phyloP scores from a whole-genome alignment of 768 basidiomycete species.

The Coprinellus aureogranulatus region DNA sequence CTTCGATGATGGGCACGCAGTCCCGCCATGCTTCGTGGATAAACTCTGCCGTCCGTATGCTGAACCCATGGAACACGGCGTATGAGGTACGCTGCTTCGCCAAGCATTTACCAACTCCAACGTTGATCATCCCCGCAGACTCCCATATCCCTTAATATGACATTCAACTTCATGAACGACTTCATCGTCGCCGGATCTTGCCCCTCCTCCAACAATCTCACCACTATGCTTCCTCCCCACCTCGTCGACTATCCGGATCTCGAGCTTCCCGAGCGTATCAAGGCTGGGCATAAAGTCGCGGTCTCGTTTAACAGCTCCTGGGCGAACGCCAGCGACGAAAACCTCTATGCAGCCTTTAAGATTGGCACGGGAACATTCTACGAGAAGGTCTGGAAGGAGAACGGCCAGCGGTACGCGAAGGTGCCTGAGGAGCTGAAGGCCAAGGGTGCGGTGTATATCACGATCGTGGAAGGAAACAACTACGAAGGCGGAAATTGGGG shows the following conservation, averaged over 20 bases:
- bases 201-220: neutral
- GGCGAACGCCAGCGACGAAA: constrained; percentile 5
- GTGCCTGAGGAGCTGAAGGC: constrained; percentile 39
- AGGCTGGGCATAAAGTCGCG: neutral
- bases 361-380: neutral
- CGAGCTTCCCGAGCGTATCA: constrained; percentile 16
- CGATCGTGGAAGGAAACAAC: constrained; percentile 36
- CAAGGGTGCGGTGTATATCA: constrained; percentile 50
- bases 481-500: constrained; percentile 10
- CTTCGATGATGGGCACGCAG: constrained; percentile 61
- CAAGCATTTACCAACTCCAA: constrained; percentile 32
- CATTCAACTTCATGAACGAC: constrained; percentile 34
- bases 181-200: constrained; percentile 24
- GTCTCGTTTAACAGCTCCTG: neutral
- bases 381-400: constrained; percentile 2
- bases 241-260: neutral
- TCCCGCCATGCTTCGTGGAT: constrained; percentile 65
- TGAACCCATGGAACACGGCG: constrained; percentile 54
- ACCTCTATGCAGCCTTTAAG: constrained; percentile 48
- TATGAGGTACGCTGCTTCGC: constrained; percentile 44
- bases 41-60: constrained; percentile 44
- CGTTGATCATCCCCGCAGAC: neutral
- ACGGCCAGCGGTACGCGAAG: constrained; percentile 14
- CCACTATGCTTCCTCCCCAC: neutral
- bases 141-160: constrained; percentile 28